These are phyloP conservation scores for Boletus reticulatus DNA, from an alignment of 768 basidiomycete species.

Conservation along the genomic window DNA sequence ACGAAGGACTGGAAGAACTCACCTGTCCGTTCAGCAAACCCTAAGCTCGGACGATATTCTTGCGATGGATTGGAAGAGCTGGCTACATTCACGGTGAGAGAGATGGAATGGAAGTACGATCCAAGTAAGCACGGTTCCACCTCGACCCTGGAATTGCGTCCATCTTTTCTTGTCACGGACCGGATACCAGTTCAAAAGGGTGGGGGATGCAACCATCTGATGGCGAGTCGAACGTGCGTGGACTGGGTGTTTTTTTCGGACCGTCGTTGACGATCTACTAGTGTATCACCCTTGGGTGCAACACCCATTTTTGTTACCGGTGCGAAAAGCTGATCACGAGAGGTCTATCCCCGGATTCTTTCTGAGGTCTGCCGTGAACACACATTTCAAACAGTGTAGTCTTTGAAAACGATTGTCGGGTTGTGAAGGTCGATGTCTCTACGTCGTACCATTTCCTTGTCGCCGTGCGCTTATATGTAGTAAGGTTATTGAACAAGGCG, in stretches of 20 bases:
- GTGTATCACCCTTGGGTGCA: constrained; percentile 54
- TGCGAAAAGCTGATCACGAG: constrained; percentile 49
- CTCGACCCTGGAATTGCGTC: neutral
- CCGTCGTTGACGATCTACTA: constrained; percentile 15
- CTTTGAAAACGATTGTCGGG: constrained; percentile 15
- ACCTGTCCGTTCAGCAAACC: constrained; percentile 47
- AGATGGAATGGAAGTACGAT: constrained; percentile 61
- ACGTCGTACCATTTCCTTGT: too few species aligned
- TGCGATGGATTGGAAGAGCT: constrained; percentile 60
- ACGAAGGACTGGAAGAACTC: constrained; percentile 39
- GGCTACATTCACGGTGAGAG: constrained; percentile 43
- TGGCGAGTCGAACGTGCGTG: constrained; percentile 35
- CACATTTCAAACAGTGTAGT: constrained; percentile 35
- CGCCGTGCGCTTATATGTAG: neutral
- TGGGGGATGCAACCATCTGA: constrained; percentile 60
- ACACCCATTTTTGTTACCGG: constrained; percentile 53
- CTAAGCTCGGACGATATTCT: constrained; percentile 34
- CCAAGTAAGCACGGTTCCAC: constrained; percentile 39
- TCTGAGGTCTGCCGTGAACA: constrained; percentile 29
- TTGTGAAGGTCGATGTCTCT: neutral
- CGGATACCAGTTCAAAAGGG: constrained; percentile 49
- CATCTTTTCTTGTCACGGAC: constrained; percentile 23
- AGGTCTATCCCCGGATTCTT: constrained; percentile 27
- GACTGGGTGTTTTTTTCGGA: neutral
- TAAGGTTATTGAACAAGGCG: neutral